A percentile compares a stretch with the other conserved stretches of the same genome.
Conservation (phyloP, 495 filamentous ascomycete species). For the Bathelium albidoporum region DNA sequence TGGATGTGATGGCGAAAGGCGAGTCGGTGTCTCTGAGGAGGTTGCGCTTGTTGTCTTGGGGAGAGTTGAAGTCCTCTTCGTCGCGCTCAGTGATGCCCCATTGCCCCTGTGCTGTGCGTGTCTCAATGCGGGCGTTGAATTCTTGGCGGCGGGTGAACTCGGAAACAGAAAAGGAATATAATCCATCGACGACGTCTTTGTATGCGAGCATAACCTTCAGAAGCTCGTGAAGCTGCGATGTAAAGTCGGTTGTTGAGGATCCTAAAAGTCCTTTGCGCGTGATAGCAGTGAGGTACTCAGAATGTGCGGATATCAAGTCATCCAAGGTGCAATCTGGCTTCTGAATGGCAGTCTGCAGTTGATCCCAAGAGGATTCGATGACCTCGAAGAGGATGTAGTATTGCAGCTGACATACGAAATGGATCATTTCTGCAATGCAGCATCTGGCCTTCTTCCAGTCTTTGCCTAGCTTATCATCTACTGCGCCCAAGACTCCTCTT, state of each 20-base stretch:
- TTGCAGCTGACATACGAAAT: conserved; percentile 93
- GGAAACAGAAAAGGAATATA: conserved; percentile 86
- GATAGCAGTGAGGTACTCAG: conserved; percentile 80
- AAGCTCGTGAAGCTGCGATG: conserved; percentile 81
- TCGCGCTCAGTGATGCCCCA: conserved; percentile 57
- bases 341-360: conserved; percentile 66
- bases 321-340: conserved; percentile 84
- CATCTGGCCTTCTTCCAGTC: conserved; percentile 89
- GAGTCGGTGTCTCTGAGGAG: conserved; percentile 8
- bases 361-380: conserved; percentile 88
- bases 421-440: conserved; percentile 91
- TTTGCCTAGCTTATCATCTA: conserved; percentile 61
- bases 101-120: conserved; percentile 48
- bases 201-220: conserved; percentile 91
- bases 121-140: conserved; percentile 59
- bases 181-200: conserved; percentile 83
- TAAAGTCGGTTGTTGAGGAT: conserved; percentile 63
- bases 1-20: conserved; percentile 17
- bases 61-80: conserved; percentile 24
- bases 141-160: conserved; percentile 92
- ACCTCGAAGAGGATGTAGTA: conserved; percentile 99
- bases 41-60: conserved; percentile 1
- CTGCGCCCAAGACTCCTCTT: conserved; percentile 74
- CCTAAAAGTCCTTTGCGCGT: conserved; percentile 94
- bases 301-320: conserved; percentile 87